Conservation (phyloP, 2,329 filamentous ascomycete species). For the Ophiostoma pallidulum region DNA sequence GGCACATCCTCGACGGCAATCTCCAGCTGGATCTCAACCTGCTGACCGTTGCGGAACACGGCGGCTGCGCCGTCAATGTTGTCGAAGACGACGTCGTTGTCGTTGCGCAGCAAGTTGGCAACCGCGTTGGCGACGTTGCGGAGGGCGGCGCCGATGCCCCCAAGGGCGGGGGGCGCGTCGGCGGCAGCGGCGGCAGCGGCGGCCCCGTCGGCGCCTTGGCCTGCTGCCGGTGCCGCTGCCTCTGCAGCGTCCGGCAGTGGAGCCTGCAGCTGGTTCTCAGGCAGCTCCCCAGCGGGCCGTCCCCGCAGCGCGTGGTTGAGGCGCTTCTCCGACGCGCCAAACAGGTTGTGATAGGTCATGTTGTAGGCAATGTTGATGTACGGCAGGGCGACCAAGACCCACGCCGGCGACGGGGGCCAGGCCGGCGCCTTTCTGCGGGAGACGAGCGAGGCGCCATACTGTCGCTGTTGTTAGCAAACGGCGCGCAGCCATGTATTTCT, state of each 20-base stretch:
- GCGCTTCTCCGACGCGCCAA: conserved; percentile 37
- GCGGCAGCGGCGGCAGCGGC: too few relatives aligned
- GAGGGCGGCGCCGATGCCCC: too few relatives aligned
- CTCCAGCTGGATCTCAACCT: conserved; percentile 13
- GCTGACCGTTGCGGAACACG: background rate
- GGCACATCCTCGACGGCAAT: conserved; percentile 8
- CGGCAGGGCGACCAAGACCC: conserved; percentile 42
- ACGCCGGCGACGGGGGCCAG: conserved; percentile 46
- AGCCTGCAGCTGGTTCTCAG: background rate
- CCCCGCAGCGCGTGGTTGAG: conserved; percentile 40
- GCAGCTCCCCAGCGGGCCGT: conserved; percentile 19
- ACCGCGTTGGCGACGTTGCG: too few relatives aligned
- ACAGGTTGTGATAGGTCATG: conserved; percentile 37
- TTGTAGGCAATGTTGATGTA: conserved; percentile 32
- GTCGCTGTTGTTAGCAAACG: too few relatives aligned
- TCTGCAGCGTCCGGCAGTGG: background rate
- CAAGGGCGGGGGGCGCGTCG: too few relatives aligned
- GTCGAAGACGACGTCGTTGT: background rate
- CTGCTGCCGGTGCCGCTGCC: background rate
- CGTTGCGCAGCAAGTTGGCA: too few relatives aligned
- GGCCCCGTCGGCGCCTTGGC: too few relatives aligned
- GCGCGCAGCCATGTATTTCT: too few relatives aligned
- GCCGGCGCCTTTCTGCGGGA: conserved; percentile 35
- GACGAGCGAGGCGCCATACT: conserved; percentile 37
- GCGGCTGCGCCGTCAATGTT: conserved; percentile 1